A percentile compares a stretch with the other conserved stretches of the same genome.
Evolutionary conservation across 768 basidiomycete species (phyloP).

Genomic region (Panus rudis): DNA sequence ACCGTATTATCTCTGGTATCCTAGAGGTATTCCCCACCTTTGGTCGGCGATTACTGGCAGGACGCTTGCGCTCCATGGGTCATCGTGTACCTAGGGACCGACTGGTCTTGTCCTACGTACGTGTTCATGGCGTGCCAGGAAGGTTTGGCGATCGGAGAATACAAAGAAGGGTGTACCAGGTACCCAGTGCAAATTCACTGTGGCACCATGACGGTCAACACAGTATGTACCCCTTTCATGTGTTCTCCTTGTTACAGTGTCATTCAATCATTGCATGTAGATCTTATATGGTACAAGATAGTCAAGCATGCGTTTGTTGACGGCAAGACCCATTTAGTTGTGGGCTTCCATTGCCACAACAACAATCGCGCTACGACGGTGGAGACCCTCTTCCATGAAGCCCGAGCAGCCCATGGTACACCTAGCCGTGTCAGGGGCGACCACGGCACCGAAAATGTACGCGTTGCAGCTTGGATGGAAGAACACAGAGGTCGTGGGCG

Average conservation of each 20-base stretch:
- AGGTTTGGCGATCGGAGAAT: constrained; percentile 14
- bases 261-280: background rate
- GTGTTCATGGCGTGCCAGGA: constrained; percentile 8
- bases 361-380: constrained; percentile 26
- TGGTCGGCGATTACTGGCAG: background rate
- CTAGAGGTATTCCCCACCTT: background rate
- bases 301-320: constrained; percentile 26
- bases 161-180: constrained; percentile 10
- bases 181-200: constrained; percentile 17
- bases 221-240: background rate
- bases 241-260: background rate
- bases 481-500: constrained; percentile 10
- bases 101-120: background rate
- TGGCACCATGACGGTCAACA: constrained; percentile 22
- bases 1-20: constrained; percentile 1
- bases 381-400: constrained; percentile 8
- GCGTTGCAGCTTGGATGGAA: constrained; percentile 20
- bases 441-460: constrained; percentile 24
- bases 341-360: constrained; percentile 17
- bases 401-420: constrained; percentile 10
- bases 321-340: constrained; percentile 17
- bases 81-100: background rate
- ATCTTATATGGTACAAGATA: constrained; percentile 22
- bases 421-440: constrained; percentile 24
- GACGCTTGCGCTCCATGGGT: background rate